A percentile compares a stretch with the other conserved stretches of the same genome.
phyloP scores from a whole-genome alignment of 2,329 filamentous ascomycete genomes.

The Fusarium lyarnte region DNA sequence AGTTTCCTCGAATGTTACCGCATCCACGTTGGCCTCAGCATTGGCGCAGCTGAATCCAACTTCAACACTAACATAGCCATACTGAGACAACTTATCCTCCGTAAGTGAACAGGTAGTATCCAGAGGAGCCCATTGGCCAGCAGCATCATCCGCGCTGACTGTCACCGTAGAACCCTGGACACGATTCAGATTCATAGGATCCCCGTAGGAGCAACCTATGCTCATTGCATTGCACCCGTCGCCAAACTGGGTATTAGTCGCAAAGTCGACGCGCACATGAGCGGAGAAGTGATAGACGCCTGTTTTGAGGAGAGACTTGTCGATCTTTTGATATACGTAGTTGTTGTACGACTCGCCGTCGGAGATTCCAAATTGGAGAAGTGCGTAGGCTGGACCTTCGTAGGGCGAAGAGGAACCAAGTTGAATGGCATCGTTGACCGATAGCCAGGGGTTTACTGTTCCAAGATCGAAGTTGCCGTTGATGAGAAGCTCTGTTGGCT shows the following conservation, averaged over 20 bases:
- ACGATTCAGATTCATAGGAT: rapidly evolving
- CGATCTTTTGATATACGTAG: not conserved
- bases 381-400: not conserved
- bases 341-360: not conserved
- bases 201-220: not conserved
- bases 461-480: not conserved
- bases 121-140: rapidly evolving
- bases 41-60: not conserved
- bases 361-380: no score
- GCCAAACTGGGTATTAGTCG: rapidly evolving
- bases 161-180: not conserved
- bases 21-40: not conserved
- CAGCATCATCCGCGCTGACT: not conserved
- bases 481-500: not conserved
- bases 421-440: rapidly evolving
- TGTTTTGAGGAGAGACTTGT: not conserved
- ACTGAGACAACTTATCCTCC: not conserved
- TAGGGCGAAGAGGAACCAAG: not conserved
- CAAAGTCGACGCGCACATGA: rapidly evolving
- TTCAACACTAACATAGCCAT: not conserved
- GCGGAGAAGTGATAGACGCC: rapidly evolving
- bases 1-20: not conserved
- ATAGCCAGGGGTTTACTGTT: not conserved
- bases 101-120: rapidly evolving
- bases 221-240: not conserved